Base-by-base conservation (phyloP, 2,329 filamentous ascomycete species). In the Beauveria pseudobassiana region DNA sequence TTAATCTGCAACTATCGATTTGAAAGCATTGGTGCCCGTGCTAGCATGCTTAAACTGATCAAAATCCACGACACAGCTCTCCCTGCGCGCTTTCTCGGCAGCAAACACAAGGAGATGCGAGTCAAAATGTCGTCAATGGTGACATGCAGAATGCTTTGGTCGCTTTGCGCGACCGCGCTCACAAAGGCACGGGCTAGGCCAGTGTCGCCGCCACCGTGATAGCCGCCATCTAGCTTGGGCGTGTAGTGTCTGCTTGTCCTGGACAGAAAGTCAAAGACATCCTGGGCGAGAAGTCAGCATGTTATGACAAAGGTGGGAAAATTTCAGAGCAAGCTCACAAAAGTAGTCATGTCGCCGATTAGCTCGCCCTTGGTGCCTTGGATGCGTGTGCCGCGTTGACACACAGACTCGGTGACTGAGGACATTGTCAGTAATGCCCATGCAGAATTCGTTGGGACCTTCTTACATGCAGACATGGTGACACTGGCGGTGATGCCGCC, bases 401-500 rank as follows among this genome's bases (percentile, higher is more conserved):
- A 65, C 5, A 63, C 63, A 12, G 62, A 59, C 43, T 65, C 63
- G 10, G 63, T 65, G 57, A 65, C 63, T 65, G n/a, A 20, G 8
- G 12, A 4, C 1, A 6, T 34, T 22, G 38, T 54, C 26, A 30
- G 42, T 4, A 46, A 18, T 22, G 46, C 22, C 49, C 7, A 42
- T 9, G 20, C 2, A 1, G 8, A 18, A 18, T 26, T 14, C 5
- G 7, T 34, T 24, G 14, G 24, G 12, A 34, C 16, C n/a, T 0
- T 40, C 59, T 58, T 62, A 65, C 63, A 65, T n/a, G 63, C 63
- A 60, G 63, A 65, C 63, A 65, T 65, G 40, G 63, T 65, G 9
- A 65, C 42, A n/a, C 59, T 62, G 24, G 63, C 63, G 4, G 63
- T 65, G 22, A 63, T 55, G 38, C 63, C 63, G 9, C 62, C 62